phyloP scores from a whole-genome alignment of 257 asterid genomes.

The Solanum sejunctum region DNA sequence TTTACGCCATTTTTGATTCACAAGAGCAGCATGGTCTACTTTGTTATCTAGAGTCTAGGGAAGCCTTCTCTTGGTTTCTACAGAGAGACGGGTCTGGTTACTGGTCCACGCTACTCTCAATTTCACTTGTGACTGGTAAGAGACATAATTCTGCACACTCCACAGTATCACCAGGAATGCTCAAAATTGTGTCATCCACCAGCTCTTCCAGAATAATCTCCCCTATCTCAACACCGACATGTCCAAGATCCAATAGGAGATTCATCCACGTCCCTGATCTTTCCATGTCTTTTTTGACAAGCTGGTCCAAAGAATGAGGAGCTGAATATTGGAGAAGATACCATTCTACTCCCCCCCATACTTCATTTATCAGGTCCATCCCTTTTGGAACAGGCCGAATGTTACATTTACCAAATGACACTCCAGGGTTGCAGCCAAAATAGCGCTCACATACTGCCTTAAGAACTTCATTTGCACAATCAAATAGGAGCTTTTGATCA shows the following conservation, averaged over 20 bases:
- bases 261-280: conserved; percentile 55
- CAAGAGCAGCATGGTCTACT: not conserved
- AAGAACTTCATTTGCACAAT: conserved; percentile 62
- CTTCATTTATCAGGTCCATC: conserved; percentile 67
- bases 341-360: conserved; percentile 68
- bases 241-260: conserved; percentile 30
- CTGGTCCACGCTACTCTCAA: conserved; percentile 7
- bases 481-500: conserved; percentile 81
- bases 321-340: conserved; percentile 26
- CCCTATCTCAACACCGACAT: conserved; percentile 45
- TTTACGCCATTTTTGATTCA: not conserved
- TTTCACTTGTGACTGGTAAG: conserved; percentile 11
- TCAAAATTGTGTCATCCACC: conserved; percentile 40
- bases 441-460: conserved; percentile 45
- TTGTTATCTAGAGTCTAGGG: not conserved
- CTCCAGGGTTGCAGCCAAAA: conserved; percentile 37
- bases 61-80: not conserved
- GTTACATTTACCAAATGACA: conserved; percentile 18
- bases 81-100: not conserved
- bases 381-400: conserved; percentile 44
- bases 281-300: conserved; percentile 46
- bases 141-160: not conserved
- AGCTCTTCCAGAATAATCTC: conserved; percentile 46
- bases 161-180: conserved; percentile 17
- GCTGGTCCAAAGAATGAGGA: conserved; percentile 54